Evolutionary conservation across 495 filamentous ascomycete genomes (phyloP), one percentile per base, ranked within the genome.

Genomic region (Lasiosphaeriaceae sp.): DNA sequence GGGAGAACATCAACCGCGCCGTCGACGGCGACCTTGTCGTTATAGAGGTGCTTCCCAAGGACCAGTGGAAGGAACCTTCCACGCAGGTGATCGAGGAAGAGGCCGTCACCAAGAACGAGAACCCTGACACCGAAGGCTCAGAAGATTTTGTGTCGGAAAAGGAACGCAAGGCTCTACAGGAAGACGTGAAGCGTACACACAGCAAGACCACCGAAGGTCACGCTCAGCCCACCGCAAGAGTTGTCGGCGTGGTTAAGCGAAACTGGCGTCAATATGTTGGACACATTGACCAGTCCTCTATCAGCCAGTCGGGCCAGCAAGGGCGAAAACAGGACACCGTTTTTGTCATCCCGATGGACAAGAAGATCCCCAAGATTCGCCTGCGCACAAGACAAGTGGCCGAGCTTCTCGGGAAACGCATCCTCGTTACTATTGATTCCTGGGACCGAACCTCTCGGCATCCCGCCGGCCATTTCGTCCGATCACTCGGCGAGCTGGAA

Each of bases 191-290:
- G 74, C 86, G 87, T 68, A 86, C 84, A 0, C 94, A 97, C 64
- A 86, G 86, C n/a, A 84, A 86, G 64, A 83, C 72, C 50, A 76
- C 77, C 2, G 95, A 96, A 74, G 89, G 89, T 29, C 82, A 82
- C 46, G 84, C 91, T 11, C 91, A 96, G 57, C 94, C 94, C 24
- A 97, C 94, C 20, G 95, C 95, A 12, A 87, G 82, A 69, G 90
- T 97, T 19, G 94, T 97, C 37, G 94, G 94, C 50, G 77, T 98
- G 29, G 82, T 93, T 61, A 96, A 96, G 70, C 82, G 95, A 35
- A 96, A 96, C 67, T 98, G 94, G 94, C 82, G 94, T 31, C 95
- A 97, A 68, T 97, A 97, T 63, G 94, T 98, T 35, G 94, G 94
- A 12, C 91, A 96, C 70, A 81, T 98, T 54, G 94, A 98, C 66